Evolutionary conservation across 2,329 filamentous ascomycete species (phyloP).

Genomic region (Aspergillus fijiensis): DNA sequence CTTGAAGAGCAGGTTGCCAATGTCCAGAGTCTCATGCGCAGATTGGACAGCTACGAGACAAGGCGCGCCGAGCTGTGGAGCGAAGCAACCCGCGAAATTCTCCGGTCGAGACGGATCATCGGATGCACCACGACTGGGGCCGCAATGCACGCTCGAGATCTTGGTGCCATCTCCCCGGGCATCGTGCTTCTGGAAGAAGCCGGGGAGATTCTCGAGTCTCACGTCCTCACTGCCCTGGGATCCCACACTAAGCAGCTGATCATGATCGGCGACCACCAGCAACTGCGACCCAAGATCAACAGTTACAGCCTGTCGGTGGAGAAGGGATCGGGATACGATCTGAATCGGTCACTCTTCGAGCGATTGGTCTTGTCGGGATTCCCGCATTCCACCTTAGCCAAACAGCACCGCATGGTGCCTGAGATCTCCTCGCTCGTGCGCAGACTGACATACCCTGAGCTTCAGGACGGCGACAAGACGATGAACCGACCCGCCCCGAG

Average conservation of each 20-base stretch:
- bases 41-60: conserved; percentile 17
- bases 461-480: conserved; percentile 58
- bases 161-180: conserved; percentile 57
- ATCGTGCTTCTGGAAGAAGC: conserved; percentile 70
- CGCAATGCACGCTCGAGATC: conserved; percentile 58
- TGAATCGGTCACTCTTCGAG: conserved; percentile 70
- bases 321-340: conserved; percentile 63
- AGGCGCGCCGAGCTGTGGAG: conserved; percentile 11
- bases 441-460: conserved; percentile 60
- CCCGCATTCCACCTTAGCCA: conserved; percentile 54
- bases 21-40: conserved; percentile 1
- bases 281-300: conserved; percentile 66
- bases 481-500: conserved; percentile 47
- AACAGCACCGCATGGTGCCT: conserved; percentile 68
- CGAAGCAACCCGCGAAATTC: conserved; percentile 28
- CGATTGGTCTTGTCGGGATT: conserved; percentile 58
- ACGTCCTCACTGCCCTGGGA: conserved; percentile 62
- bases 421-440: conserved; percentile 63
- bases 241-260: conserved; percentile 61
- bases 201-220: conserved; percentile 69
- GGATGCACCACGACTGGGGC: conserved; percentile 71
- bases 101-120: conserved; percentile 61
- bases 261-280: conserved; percentile 71
- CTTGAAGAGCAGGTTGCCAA: conserved; percentile 50
- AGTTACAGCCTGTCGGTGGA: conserved; percentile 63